These are phyloP conservation scores for Sinapis alba DNA, from an alignment of 441 rosid species.

Conservation along the genomic window DNA sequence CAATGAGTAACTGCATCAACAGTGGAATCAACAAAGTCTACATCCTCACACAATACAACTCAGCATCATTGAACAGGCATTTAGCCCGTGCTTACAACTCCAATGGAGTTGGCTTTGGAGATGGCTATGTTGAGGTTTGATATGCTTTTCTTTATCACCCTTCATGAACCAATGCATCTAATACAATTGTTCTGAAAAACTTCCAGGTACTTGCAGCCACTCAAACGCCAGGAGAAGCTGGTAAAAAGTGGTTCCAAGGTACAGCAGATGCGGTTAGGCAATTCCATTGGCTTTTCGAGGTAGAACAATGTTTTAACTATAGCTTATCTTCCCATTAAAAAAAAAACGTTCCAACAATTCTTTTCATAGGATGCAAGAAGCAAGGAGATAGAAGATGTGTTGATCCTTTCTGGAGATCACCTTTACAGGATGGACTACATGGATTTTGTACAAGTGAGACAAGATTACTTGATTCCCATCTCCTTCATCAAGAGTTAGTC, in stretches of 20 bases:
- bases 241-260: conserved; percentile 91
- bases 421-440: conserved; percentile 92
- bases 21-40: conserved; percentile 95
- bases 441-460: conserved; percentile 86
- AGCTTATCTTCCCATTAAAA: conserved; percentile 10
- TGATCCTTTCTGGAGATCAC: conserved; percentile 94
- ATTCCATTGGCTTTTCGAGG: conserved; percentile 98
- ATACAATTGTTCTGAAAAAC: neutral
- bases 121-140: conserved; percentile 77
- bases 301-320: conserved; percentile 22
- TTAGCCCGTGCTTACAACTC: conserved; percentile 84
- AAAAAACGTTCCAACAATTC: neutral
- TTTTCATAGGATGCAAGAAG: conserved; percentile 66
- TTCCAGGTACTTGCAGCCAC: conserved; percentile 88
- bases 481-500: conserved; percentile 4
- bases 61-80: conserved; percentile 87
- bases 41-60: conserved; percentile 92
- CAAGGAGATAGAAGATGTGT: conserved; percentile 85
- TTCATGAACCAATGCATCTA: conserved; percentile 13
- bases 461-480: neutral
- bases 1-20: conserved; percentile 98
- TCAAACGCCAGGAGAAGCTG: conserved; percentile 93
- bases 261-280: conserved; percentile 97
- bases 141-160: conserved; percentile 12
- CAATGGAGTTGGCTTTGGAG: conserved; percentile 73